Evolutionary conservation across 495 filamentous ascomycete genomes (phyloP).

Genomic region (Aspergillus cristatus): DNA sequence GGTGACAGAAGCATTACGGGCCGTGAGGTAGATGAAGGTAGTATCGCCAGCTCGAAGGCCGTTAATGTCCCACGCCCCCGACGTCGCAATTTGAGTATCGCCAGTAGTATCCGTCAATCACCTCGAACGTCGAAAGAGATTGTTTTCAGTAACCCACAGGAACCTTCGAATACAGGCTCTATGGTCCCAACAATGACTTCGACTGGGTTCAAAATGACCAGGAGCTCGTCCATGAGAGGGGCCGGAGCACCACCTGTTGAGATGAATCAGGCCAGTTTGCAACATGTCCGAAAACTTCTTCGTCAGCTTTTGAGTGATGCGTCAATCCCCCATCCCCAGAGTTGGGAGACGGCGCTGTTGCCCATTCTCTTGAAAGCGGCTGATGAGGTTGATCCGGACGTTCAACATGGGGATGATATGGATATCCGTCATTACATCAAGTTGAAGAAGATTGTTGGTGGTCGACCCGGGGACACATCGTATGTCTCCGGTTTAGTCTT

Average conservation of each 20-base stretch:
- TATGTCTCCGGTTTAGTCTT: slow-evolving; percentile 96
- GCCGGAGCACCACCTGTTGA: slow-evolving; percentile 64
- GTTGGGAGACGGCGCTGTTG: slow-evolving; percentile 87
- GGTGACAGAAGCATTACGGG: slow-evolving; percentile 60
- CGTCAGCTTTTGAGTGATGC: slow-evolving; percentile 73
- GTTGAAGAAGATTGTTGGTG: slow-evolving; percentile 89
- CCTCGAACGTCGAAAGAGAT: slow-evolving; percentile 47
- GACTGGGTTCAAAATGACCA: slow-evolving; percentile 52
- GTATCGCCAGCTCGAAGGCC: slow-evolving; percentile 49
- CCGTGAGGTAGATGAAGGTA: slow-evolving; percentile 52
- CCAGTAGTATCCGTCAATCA: slow-evolving; percentile 62
- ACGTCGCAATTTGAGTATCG: slow-evolving; percentile 66
- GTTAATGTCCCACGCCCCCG: slow-evolving; percentile 46
- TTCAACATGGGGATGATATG: slow-evolving; percentile 83
- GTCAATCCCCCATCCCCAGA: slow-evolving; percentile 55
- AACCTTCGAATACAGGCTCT: slow-evolving; percentile 11
- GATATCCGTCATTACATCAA: slow-evolving; percentile 99
- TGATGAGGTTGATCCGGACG: slow-evolving; percentile 89
- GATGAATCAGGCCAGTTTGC: slow-evolving; percentile 74
- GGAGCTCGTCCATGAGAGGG: slow-evolving; percentile 81
- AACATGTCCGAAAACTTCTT: slow-evolving; percentile 79
- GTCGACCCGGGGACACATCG: slow-evolving; percentile 77
- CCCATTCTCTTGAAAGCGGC: slow-evolving; percentile 88
- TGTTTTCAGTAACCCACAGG: slow-evolving; percentile 21
- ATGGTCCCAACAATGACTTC: slow-evolving; percentile 14